Conservation (phyloP, 164 flowering plant species). For the Vitis vinifera region DNA sequence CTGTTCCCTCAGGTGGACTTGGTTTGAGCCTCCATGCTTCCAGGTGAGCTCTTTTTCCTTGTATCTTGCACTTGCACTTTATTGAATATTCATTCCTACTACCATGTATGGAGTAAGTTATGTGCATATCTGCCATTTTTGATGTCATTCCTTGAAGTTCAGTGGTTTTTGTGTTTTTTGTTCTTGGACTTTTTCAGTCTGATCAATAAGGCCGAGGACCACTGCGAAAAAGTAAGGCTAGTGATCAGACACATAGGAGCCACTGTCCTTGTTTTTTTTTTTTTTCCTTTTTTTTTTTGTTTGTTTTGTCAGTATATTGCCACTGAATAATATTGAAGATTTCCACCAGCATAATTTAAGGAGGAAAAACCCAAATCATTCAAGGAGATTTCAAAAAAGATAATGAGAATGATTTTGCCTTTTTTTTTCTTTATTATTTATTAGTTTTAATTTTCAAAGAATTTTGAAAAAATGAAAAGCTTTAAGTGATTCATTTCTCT, state of each 20-base stretch:
- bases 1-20: constrained; percentile 76
- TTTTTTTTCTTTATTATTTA: neutral
- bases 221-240: constrained; percentile 29
- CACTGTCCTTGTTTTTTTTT: constrained; percentile 27
- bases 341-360: constrained; percentile 12
- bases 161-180: neutral
- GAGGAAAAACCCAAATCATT: neutral
- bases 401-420: constrained; percentile 1
- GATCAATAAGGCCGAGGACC: constrained; percentile 24
- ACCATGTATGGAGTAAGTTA: neutral
- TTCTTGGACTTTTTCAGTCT: constrained; percentile 16
- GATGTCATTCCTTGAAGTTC: constrained; percentile 3
- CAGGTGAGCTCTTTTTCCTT: constrained; percentile 39
- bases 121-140: constrained; percentile 8
- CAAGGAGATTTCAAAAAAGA: neutral
- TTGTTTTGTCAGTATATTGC: constrained; percentile 29
- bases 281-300: constrained; percentile 13
- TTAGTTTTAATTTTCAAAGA: too few relatives aligned
- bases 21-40: constrained; percentile 75
- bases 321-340: constrained; percentile 13
- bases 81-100: neutral
- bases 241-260: constrained; percentile 24
- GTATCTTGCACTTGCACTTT: neutral
- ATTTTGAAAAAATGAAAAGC: neutral
- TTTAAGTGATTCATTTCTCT: too few relatives aligned